These are phyloP conservation scores for Prunus mongolica DNA, from an alignment of 306 rosid genomes.

Conservation along the genomic window DNA sequence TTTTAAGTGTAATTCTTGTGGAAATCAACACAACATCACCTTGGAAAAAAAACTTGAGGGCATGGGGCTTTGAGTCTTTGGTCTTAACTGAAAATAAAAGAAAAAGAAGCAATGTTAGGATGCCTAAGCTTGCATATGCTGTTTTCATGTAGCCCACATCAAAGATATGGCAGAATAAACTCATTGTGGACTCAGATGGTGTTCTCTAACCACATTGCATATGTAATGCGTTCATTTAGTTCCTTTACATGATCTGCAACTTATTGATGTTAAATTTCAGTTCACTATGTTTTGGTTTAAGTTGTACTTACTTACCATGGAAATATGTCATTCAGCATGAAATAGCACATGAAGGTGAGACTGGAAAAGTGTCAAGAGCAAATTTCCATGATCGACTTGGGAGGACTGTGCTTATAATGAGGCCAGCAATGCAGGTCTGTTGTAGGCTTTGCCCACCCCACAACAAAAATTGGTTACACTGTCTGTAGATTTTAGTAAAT, in stretches of 20 bases:
- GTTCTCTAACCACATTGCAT: not conserved
- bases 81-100: not conserved
- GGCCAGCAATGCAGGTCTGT: constrained; percentile 77
- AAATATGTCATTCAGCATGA: constrained; percentile 48
- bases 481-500: not conserved
- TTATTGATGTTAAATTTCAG: not conserved
- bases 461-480: not conserved
- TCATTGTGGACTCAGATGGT: not conserved
- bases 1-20: not conserved
- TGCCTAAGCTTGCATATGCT: not conserved
- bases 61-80: not conserved
- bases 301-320: not conserved
- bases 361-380: constrained; percentile 81
- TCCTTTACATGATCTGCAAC: not conserved
- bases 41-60: not conserved
- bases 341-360: constrained; percentile 90
- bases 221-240: not conserved
- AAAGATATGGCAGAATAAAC: not conserved
- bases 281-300: not conserved
- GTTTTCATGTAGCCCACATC: not conserved
- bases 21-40: no score
- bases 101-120: not conserved
- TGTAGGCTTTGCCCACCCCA: not conserved
- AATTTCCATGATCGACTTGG: constrained; percentile 71
- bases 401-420: constrained; percentile 81